Evolutionary conservation across 2,329 filamentous ascomycete genomes (phyloP), one percentile per base, ranked within the genome.

Genomic region (Fusarium ambrosium): DNA sequence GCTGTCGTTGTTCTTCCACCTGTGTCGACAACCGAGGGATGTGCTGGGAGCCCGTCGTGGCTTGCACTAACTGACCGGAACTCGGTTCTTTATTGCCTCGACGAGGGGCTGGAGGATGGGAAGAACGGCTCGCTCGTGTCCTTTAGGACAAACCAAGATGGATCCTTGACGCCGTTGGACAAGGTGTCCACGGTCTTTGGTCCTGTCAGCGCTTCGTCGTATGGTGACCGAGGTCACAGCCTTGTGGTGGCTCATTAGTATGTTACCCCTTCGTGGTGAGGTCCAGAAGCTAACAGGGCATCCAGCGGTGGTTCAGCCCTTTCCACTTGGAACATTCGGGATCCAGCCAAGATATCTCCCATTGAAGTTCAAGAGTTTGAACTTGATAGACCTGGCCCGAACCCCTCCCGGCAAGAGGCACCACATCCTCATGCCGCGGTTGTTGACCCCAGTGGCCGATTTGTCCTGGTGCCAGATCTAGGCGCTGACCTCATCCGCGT

Each of bases 381-480:
- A 62, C 79, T 87, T 70, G 70, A 76, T 11, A 77, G 80, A 9
- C 82, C 84, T 5, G 84, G 85, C 1, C 78, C 84, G 37, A 79
- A 83, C 64, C 79, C 83, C 2, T 79, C 82, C 6, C 88, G 89
- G 62, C 90, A 93, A 81, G 85, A 89, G 48, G 84, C 86, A 8
- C 84, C 91, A 4, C 90, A 92, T 78, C 91, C 91, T 20, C 92
- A 94, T 81, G 84, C 92, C 78, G 87, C 89, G n/a, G 80, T 92
- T 62, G 79, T 92, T 37, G 92, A 94, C 79, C 92, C 92, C 8
- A 92, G 89, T 3, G 89, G 88, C 7, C 78, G 85, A n/a, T 94
- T 89, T 80, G 77, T 93, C 32, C 78, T 93, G 10, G 87, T 91
- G 10, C 91, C 92, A 2, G 92, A 94, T 75, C 86, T 95, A 6